Conservation (phyloP, 129 eudicot genomes). For the Helianthus annuus region DNA sequence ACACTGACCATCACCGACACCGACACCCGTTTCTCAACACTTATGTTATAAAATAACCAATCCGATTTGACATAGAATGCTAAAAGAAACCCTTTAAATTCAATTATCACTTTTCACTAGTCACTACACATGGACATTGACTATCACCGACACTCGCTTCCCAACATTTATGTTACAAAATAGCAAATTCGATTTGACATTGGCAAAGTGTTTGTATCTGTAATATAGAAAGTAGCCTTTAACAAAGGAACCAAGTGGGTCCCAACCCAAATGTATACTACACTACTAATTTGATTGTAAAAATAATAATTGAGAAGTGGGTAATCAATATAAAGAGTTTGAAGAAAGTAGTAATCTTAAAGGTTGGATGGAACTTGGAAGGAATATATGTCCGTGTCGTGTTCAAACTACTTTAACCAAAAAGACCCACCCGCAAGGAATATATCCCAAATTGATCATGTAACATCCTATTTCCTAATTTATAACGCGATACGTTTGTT, state of each 20-base stretch:
- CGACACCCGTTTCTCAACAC: no score
- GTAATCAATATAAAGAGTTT: neutral
- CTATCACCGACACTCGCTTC: no score
- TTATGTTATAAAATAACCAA: no score
- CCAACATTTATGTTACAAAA: no score
- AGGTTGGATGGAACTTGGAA: neutral
- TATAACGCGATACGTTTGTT: neutral
- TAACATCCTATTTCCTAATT: conserved; percentile 5
- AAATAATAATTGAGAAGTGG: neutral
- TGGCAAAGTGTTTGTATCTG: no score
- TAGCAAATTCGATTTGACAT: no score
- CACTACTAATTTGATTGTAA: conserved; percentile 13
- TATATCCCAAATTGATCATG: conserved; percentile 18
- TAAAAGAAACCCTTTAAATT: no score
- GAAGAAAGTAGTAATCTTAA: neutral
- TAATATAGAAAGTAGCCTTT: neutral
- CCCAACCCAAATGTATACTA: no score
- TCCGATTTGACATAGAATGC: no score
- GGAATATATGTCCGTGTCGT: neutral
- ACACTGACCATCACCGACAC: no score
- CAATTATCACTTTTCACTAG: no score
- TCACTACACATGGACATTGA: no score
- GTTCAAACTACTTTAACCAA: conserved; percentile 2
- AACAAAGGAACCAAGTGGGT: conserved; percentile 5
- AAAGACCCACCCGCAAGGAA: neutral